These are phyloP conservation scores for Tylopilus balloui DNA, from an alignment of 768 basidiomycete species.

Conservation along the genomic window DNA sequence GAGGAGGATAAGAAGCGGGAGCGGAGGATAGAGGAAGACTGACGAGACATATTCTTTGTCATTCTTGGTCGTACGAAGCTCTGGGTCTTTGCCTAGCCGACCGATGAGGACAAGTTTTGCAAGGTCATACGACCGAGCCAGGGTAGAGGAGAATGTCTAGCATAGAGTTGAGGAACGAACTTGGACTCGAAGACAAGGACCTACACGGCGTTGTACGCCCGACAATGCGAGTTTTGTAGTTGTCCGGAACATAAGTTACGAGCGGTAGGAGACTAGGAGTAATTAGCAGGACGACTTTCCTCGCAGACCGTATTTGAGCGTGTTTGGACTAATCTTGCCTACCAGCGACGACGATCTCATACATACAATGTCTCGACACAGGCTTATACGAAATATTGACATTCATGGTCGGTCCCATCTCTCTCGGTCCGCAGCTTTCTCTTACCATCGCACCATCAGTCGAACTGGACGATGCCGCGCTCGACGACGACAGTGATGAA, in stretches of 20 bases:
- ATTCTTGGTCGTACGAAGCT: conserved; percentile 59
- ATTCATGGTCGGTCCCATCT: conserved; percentile 49
- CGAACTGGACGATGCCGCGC: conserved; percentile 78
- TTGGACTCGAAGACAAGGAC: conserved; percentile 19
- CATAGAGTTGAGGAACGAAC: not conserved
- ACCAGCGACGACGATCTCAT: conserved; percentile 2
- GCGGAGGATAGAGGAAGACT: conserved; percentile 22
- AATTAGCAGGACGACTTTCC: not conserved
- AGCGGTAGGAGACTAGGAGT: not conserved
- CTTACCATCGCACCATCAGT: conserved; percentile 40
- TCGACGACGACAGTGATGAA: conserved; percentile 75
- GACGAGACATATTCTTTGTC: conserved; percentile 79
- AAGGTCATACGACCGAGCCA: conserved; percentile 53
- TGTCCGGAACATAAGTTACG: conserved; percentile 42
- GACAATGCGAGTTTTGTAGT: conserved; percentile 42
- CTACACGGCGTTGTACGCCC: conserved; percentile 46
- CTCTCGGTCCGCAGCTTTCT: not conserved
- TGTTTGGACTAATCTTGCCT: conserved; percentile 15
- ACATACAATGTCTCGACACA: conserved; percentile 76
- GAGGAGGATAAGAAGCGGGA: not conserved
- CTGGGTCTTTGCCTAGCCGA: conserved; percentile 65
- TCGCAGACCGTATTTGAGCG: conserved; percentile 9
- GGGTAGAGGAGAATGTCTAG: conserved; percentile 64
- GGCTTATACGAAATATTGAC: conserved; percentile 82
- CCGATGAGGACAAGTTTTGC: conserved; percentile 78